Base-by-base conservation (phyloP, 345 rosid species). In the Salix suchowensis region DNA sequence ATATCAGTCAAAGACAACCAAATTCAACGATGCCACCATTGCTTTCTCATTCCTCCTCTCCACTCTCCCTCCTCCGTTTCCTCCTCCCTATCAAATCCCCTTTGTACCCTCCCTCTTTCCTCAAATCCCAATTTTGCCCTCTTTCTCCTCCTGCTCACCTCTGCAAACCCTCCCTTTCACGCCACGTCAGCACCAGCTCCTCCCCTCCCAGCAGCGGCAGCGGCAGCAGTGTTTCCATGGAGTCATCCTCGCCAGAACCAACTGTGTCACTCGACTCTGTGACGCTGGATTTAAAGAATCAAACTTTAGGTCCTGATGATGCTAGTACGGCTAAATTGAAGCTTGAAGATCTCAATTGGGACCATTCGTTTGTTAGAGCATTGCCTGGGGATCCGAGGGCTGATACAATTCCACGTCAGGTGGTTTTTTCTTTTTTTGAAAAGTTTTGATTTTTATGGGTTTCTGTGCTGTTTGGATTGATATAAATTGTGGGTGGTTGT, bases 321-420 rank as follows among this genome's bases (percentile, higher is more conserved):
- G 81, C 24, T 62, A 67, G 19, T 48, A 78, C 65, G 46, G 71
- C 32, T 69, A 87, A 78, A 68, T 54, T 80, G 77, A 83, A 65
- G 72, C 90, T 96, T 30, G 91, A 96, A 73, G 97, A 91, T 80
- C 94, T 92, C 74, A 87, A 86, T 54, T 96, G 98, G 98, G 95
- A 96, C 79, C 84, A 93, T 75, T 96, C 99, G 7, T 93, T 96
- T 77, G 92, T 93, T 74, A 79, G 85, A 77, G 97, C 85, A 68
- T 68, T 96, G 85, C 99, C 99, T 18, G 97, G 94, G 65, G 99
- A 96, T 82, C 85, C 93, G 0, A 82, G 91, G 79, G 87, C 72
- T 78, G 93, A 92, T 79, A 73, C 79, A 3, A 73, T 87, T 78
- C 94, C 95, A 0, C 99, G 99, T 60, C 87, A 96, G 97, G 98